Evolutionary conservation across 1,284 basidiomycete genomes (phyloP).

Genomic region (Neonothopanus nambi): DNA sequence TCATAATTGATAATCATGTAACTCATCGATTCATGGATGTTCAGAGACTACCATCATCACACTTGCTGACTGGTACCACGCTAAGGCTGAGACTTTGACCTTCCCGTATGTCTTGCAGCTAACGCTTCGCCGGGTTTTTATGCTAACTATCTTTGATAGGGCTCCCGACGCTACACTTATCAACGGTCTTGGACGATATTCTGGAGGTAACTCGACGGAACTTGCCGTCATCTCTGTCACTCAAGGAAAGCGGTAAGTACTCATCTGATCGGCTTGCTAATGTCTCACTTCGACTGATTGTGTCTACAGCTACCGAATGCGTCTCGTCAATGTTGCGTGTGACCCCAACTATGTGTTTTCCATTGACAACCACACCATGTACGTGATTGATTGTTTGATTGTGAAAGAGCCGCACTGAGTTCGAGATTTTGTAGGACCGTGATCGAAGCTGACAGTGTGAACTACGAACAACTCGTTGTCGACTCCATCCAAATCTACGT

Average conservation of each 20-base stretch:
- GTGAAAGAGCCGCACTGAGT: no score
- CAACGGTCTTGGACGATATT: constrained; percentile 46
- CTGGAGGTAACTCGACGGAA: constrained; percentile 1
- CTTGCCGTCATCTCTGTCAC: constrained; percentile 22
- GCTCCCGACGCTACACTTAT: constrained; percentile 37
- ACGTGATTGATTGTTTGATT: no score
- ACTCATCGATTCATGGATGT: background rate
- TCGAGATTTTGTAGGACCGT: constrained; percentile 23
- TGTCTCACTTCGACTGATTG: background rate
- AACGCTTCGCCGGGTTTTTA: background rate
- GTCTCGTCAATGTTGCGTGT: constrained; percentile 37
- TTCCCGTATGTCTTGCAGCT: constrained; percentile 1
- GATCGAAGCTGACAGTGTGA: constrained; percentile 44
- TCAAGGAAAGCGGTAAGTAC: constrained; percentile 12
- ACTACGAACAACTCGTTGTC: constrained; percentile 29
- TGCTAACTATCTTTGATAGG: background rate
- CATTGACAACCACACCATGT: constrained; percentile 19
- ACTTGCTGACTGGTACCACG: constrained; percentile 39
- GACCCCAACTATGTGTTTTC: constrained; percentile 33
- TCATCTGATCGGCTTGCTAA: no score
- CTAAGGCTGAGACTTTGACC: constrained; percentile 10
- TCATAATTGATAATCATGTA: no score
- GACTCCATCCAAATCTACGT: constrained; percentile 31
- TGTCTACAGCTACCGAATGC: constrained; percentile 28
- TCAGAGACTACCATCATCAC: constrained; percentile 38